Percentiles rank a stretch among this genome's conserved stretches.
Conservation (phyloP, 2,329 filamentous ascomycete genomes). For the Arthrobotrys sphaeroides region DNA sequence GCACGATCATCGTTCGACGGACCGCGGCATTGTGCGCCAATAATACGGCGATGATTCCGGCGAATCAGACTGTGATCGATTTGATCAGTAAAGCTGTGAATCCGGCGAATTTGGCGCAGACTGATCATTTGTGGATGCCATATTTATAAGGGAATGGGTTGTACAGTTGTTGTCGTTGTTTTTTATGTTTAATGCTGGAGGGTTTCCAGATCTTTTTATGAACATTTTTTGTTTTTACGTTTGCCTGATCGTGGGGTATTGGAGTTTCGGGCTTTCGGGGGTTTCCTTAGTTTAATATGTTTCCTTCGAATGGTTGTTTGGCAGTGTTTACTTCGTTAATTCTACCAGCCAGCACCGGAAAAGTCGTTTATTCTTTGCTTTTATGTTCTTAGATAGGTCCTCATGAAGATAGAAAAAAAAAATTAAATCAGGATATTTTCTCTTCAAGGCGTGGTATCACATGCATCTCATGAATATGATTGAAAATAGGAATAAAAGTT, state of each 20-base stretch:
- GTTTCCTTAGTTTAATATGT: no score
- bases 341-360: neutral
- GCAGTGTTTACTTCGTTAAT: no score
- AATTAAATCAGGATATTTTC: no score
- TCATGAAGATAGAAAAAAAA: no score
- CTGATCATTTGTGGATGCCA: conserved; percentile 96
- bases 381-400: neutral
- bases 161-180: neutral
- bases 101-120: conserved; percentile 84
- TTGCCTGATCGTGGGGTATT: no score
- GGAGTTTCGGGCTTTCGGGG: neutral
- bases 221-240: no score
- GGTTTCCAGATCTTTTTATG: neutral
- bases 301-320: no score
- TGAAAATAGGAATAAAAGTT: no score
- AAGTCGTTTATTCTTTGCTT: neutral
- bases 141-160: conserved; percentile 71
- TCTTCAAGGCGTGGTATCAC: no score
- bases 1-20: conserved; percentile 89
- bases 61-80: conserved; percentile 97
- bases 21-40: conserved; percentile 83
- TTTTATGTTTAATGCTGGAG: neutral
- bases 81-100: conserved; percentile 91
- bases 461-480: no score
- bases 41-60: conserved; percentile 82